phyloP scores from a whole-genome alignment of 2,329 filamentous ascomycete species.

The Colletotrichum liriopes region DNA sequence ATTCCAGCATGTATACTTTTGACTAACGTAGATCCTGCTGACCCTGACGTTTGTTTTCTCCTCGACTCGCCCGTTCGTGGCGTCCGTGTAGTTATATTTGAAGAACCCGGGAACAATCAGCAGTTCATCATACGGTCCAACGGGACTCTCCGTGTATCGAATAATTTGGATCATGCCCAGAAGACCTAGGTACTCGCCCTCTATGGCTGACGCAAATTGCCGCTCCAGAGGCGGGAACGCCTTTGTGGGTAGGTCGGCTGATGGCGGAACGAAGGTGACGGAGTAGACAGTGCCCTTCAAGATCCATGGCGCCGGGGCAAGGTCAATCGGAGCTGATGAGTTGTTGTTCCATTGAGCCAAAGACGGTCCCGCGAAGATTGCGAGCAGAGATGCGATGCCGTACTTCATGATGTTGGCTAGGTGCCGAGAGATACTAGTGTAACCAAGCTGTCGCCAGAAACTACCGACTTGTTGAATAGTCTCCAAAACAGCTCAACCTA shows the following conservation, averaged over 20 bases:
- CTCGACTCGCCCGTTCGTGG: slow-evolving; percentile 45
- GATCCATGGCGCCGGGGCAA: slow-evolving; percentile 42
- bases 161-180: slow-evolving; percentile 65
- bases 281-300: slow-evolving; percentile 43
- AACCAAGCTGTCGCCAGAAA: not conserved
- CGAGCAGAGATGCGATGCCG: not conserved
- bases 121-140: slow-evolving; percentile 69
- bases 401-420: slow-evolving; percentile 7
- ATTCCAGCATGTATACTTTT: slow-evolving; percentile 67
- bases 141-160: slow-evolving; percentile 64
- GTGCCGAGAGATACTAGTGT: not conserved
- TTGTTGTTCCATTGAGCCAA: slow-evolving; percentile 37
- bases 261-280: slow-evolving; percentile 34
- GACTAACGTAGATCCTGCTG: slow-evolving; percentile 68
- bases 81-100: slow-evolving; percentile 53
- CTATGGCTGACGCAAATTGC: slow-evolving; percentile 27
- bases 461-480: not conserved
- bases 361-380: slow-evolving; percentile 2
- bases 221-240: slow-evolving; percentile 26
- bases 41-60: slow-evolving; percentile 57
- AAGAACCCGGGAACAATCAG: slow-evolving; percentile 63
- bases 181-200: slow-evolving; percentile 59
- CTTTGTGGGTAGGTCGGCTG: slow-evolving; percentile 35
- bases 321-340: slow-evolving; percentile 36
- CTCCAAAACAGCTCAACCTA: too few species aligned